phyloP scores from a whole-genome alignment of 2,329 filamentous ascomycete genomes.

The Aspergillus caelatus region DNA sequence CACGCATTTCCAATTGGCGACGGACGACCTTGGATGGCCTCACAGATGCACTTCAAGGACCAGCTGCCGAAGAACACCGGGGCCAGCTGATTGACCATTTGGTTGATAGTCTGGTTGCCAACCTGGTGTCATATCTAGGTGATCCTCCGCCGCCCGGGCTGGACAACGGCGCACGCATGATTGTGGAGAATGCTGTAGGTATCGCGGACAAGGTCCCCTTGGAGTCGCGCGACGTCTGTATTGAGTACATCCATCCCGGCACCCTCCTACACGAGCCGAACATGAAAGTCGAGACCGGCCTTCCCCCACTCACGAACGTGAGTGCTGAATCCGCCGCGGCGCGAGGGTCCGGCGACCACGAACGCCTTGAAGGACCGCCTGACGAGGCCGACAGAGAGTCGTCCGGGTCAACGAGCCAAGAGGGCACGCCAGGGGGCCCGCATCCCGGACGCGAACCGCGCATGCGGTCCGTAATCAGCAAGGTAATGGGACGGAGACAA shows the following conservation, averaged over 20 bases:
- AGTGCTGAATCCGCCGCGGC: constrained; percentile 19
- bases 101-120: constrained; percentile 68
- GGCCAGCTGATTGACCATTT: constrained; percentile 70
- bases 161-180: constrained; percentile 88
- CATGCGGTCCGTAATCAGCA: constrained; percentile 48
- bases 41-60: constrained; percentile 67
- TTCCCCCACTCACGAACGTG: constrained; percentile 59
- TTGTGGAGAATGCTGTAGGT: constrained; percentile 84
- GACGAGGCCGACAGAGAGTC: constrained; percentile 27
- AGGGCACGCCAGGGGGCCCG: neutral
- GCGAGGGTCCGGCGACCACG: constrained; percentile 22
- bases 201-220: constrained; percentile 85
- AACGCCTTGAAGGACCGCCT: constrained; percentile 12
- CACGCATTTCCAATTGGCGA: constrained; percentile 89
- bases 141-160: constrained; percentile 78
- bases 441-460: constrained; percentile 23
- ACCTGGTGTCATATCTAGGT: constrained; percentile 72
- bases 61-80: constrained; percentile 68
- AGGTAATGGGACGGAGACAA: constrained; percentile 36
- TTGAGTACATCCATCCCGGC: constrained; percentile 82
- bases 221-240: constrained; percentile 86
- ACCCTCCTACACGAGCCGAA: constrained; percentile 68
- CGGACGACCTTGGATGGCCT: constrained; percentile 93
- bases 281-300: constrained; percentile 79
- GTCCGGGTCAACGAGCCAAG: constrained; percentile 16